phyloP scores from a whole-genome alignment of 257 asterid species.

The Petunia axillaris region DNA sequence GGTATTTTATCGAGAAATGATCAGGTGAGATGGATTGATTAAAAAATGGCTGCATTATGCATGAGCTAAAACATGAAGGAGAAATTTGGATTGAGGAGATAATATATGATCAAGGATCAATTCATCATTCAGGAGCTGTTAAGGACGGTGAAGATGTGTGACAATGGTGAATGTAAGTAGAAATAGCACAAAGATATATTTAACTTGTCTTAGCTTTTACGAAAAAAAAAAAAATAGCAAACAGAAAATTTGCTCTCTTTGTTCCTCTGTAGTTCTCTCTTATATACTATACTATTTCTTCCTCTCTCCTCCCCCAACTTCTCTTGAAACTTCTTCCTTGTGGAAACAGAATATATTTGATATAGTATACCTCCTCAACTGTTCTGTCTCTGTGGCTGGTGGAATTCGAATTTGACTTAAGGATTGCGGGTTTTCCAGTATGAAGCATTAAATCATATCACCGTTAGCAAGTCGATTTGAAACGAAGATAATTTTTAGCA shows the following conservation, averaged over 20 bases:
- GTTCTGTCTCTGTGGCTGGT: not conserved
- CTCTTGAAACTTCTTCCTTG: slow-evolving; percentile 3
- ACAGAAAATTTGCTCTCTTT: slow-evolving; percentile 5
- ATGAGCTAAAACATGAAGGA: slow-evolving; percentile 3
- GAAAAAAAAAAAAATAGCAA: not conserved
- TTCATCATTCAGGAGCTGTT: slow-evolving; percentile 14
- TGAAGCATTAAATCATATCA: too few relatives aligned
- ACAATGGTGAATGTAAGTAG: slow-evolving; percentile 21
- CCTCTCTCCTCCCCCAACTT: slow-evolving; percentile 1
- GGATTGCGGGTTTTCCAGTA: not conserved
- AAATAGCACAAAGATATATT: slow-evolving; percentile 5
- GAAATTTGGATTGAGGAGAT: slow-evolving; percentile 1
- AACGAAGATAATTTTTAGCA: not conserved
- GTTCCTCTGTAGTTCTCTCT: slow-evolving; percentile 13
- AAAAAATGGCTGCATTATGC: slow-evolving; percentile 10
- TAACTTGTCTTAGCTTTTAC: slow-evolving; percentile 3
- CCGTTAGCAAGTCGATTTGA: too few relatives aligned
- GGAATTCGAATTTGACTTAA: not conserved
- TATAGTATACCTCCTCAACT: not conserved
- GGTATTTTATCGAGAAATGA: not conserved
- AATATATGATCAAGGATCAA: not conserved
- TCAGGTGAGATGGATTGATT: not conserved
- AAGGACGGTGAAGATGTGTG: not conserved
- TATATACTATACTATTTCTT: not conserved
- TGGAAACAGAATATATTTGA: not conserved